A percentile compares a stretch with the other conserved stretches of the same genome.
phyloP scores from a whole-genome alignment of 208 protist genomes.

The Acanthamoeba lenticulata region DNA sequence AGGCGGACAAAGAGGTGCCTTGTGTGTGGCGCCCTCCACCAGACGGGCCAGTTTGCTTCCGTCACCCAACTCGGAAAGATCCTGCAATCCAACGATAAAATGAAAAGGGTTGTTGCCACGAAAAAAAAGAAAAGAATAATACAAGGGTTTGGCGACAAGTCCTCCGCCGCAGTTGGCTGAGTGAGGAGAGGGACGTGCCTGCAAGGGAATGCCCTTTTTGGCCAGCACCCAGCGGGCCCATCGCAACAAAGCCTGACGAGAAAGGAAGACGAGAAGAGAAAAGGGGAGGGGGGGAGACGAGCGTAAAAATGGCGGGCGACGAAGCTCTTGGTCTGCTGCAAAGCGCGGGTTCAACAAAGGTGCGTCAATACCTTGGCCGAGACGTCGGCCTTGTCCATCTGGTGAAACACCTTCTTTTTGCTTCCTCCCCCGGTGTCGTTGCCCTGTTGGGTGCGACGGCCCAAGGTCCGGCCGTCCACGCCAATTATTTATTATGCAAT shows the following conservation, averaged over 20 bases:
- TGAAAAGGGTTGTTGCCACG: too few relatives aligned
- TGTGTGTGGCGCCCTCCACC: not conserved
- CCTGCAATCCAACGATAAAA: not conserved
- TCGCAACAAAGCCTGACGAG: not conserved
- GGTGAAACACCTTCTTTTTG: not conserved
- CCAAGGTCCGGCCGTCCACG: too few relatives aligned
- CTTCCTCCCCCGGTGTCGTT: too few relatives aligned
- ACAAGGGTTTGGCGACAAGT: not conserved
- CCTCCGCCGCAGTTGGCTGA: too few relatives aligned
- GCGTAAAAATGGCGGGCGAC: not conserved
- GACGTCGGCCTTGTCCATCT: not conserved
- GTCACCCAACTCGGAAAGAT: constrained; percentile 23
- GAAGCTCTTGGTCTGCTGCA: not conserved
- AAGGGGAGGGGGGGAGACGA: not conserved
- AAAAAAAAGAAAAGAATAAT: not conserved
- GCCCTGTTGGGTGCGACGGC: too few relatives aligned
- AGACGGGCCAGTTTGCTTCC: constrained; percentile 37
- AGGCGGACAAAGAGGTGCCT: not conserved
- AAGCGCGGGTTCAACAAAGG: not conserved
- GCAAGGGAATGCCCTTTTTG: not conserved
- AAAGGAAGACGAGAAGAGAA: not conserved
- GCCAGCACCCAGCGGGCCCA: constrained; percentile 6
- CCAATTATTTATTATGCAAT: too few relatives aligned
- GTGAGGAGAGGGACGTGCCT: not conserved
- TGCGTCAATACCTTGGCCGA: not conserved